Evolutionary conservation across 805 yeast genomes (phyloP).

Genomic region (Wickerhamiella musiphila): DNA sequence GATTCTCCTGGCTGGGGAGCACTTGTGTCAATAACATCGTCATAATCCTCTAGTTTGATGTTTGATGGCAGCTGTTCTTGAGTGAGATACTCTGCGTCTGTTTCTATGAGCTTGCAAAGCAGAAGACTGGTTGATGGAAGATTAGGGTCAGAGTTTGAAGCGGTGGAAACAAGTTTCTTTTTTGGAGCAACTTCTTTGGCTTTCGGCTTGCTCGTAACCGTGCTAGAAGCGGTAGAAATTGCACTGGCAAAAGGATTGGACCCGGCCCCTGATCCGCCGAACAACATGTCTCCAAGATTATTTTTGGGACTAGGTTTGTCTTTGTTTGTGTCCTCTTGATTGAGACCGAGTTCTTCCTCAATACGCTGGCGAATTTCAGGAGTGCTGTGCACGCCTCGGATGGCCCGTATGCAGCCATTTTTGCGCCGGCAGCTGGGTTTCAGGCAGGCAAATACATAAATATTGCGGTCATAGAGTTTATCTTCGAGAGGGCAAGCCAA

Average conservation of each 20-base stretch:
- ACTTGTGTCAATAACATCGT: constrained; percentile 16
- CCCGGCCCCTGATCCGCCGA: constrained; percentile 4
- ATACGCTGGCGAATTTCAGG: constrained; percentile 23
- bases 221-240: constrained; percentile 10
- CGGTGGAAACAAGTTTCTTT: background rate
- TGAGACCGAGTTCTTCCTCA: constrained; percentile 25
- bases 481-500: constrained; percentile 64
- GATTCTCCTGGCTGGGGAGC: background rate
- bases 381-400: constrained; percentile 59
- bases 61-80: constrained; percentile 31
- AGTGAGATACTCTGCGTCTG: constrained; percentile 50
- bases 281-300: constrained; percentile 10
- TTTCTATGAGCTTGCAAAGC: constrained; percentile 51
- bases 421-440: constrained; percentile 47
- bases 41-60: constrained; percentile 27
- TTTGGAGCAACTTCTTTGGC: constrained; percentile 1
- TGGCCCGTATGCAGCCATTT: constrained; percentile 53
- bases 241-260: constrained; percentile 11
- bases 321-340: constrained; percentile 27
- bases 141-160: constrained; percentile 1
- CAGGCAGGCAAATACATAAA: constrained; percentile 66
- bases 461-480: constrained; percentile 43
- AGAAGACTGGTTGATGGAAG: constrained; percentile 29
- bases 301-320: background rate
- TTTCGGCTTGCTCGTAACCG: constrained; percentile 8